Evolutionary conservation across 192 early-diverging fungal species (phyloP).

Genomic region (Coemansia sp.): DNA sequence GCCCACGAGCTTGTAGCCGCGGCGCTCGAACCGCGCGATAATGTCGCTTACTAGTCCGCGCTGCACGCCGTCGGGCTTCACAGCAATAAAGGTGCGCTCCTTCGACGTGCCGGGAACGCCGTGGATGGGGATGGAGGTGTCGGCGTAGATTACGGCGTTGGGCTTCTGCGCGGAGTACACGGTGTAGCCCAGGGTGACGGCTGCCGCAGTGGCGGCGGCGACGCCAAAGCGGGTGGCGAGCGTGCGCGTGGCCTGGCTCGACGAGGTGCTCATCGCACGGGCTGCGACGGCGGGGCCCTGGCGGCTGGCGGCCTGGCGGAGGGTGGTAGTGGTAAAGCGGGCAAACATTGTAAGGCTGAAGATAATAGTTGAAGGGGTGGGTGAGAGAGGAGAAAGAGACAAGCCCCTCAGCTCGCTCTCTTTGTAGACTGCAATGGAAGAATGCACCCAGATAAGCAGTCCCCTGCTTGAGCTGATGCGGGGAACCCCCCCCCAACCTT

Average conservation of each 20-base stretch:
- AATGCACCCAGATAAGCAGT: neutral
- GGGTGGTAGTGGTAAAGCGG: conserved; percentile 25
- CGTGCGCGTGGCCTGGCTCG: conserved; percentile 19
- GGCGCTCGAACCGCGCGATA: conserved; percentile 81
- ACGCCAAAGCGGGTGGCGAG: conserved; percentile 23
- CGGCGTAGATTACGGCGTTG: conserved; percentile 22
- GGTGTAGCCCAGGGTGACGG: conserved; percentile 34
- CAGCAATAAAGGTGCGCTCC: conserved; percentile 76
- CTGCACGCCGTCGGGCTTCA: conserved; percentile 86
- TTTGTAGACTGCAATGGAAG: neutral
- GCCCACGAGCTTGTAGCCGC: conserved; percentile 89
- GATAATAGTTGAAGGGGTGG: neutral
- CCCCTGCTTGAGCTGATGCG: neutral
- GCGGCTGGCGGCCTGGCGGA: conserved; percentile 51
- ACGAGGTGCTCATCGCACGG: conserved; percentile 37
- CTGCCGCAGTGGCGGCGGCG: conserved; percentile 32
- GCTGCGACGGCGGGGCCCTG: conserved; percentile 26
- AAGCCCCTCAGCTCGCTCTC: too few species aligned
- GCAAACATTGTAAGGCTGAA: conserved; percentile 33
- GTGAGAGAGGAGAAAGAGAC: conserved; percentile 3
- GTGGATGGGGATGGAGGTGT: conserved; percentile 49
- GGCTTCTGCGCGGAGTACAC: conserved; percentile 22
- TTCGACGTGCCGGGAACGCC: conserved; percentile 60
- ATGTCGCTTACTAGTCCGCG: conserved; percentile 86
- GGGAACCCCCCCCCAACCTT: too few species aligned